A percentile compares a stretch with the other conserved stretches of the same genome.
phyloP scores from a whole-genome alignment of 2,329 filamentous ascomycete genomes.

The Xylaria arbuscula region DNA sequence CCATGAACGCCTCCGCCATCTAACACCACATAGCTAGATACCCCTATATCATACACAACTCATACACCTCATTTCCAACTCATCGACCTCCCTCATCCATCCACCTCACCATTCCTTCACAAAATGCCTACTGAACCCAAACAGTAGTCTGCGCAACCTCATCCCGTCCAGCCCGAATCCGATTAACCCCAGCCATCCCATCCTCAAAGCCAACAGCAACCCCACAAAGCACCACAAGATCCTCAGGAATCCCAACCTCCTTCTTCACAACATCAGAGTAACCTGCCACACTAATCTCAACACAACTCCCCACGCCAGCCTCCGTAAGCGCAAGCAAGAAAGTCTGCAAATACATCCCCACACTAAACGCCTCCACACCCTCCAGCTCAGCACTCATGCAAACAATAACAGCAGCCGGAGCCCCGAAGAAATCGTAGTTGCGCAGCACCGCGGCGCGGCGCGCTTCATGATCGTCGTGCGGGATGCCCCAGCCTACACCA shows the following conservation, averaged over 20 bases:
- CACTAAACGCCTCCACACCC: constrained; percentile 31
- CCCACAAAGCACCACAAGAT: constrained; percentile 35
- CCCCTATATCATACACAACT: background rate
- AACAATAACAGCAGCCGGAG: constrained; percentile 37
- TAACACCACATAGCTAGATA: too few species aligned
- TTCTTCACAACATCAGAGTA: constrained; percentile 35
- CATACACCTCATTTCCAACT: background rate
- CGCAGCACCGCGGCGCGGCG: constrained; percentile 24
- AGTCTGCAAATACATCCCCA: constrained; percentile 42
- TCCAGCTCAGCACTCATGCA: constrained; percentile 38
- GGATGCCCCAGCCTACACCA: background rate
- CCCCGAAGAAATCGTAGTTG: constrained; percentile 44
- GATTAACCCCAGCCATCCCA: constrained; percentile 26
- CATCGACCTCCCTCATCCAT: background rate
- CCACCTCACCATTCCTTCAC: background rate
- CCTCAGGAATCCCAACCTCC: constrained; percentile 32
- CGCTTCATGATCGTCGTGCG: background rate
- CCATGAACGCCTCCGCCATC: too few species aligned
- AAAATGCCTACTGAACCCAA: constrained; percentile 28
- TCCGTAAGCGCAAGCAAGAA: constrained; percentile 38
- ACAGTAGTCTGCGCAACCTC: constrained; percentile 23
- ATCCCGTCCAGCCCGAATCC: constrained; percentile 14
- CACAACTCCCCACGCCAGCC: constrained; percentile 34
- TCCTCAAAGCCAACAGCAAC: constrained; percentile 40
- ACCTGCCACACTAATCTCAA: constrained; percentile 35